A percentile compares a stretch with the other conserved stretches of the same genome.
These are phyloP conservation scores for Apiospora marii DNA, from an alignment of 2,329 filamentous ascomycete species.

Conservation along the genomic window DNA sequence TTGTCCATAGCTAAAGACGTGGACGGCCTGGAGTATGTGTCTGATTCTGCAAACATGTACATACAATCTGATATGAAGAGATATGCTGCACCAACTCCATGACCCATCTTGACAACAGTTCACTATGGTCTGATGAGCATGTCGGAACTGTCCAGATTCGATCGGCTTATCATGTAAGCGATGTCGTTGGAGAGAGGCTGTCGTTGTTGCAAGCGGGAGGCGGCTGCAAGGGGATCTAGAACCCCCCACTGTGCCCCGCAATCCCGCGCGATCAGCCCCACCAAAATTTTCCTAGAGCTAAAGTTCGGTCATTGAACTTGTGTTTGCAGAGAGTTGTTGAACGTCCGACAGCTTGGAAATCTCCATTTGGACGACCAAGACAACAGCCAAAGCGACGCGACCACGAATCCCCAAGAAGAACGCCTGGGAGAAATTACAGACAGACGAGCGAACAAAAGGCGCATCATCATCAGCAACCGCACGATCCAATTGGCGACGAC, in stretches of 20 bases:
- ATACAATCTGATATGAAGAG: too few relatives aligned
- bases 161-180: not conserved
- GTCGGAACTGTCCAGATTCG: not conserved
- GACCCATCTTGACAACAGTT: too few relatives aligned
- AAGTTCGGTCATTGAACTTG: not conserved
- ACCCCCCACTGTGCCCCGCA: not conserved
- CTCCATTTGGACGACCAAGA: not conserved
- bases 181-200: not conserved
- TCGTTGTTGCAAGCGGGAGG: not conserved
- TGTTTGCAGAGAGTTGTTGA: not conserved
- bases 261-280: conserved; percentile 8
- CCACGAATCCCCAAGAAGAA: not conserved
- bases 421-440: not conserved
- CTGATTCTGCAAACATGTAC: too few relatives aligned
- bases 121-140: not conserved
- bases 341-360: not conserved
- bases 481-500: not conserved
- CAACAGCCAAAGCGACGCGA: not conserved
- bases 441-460: not conserved
- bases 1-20: too few relatives aligned
- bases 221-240: not conserved
- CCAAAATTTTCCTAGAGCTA: conserved; percentile 16
- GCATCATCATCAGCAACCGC: not conserved
- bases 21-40: too few relatives aligned
- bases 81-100: too few relatives aligned